Evolutionary conservation across 257 asterid species (phyloP).

Genomic region (Solanum neorickii): DNA sequence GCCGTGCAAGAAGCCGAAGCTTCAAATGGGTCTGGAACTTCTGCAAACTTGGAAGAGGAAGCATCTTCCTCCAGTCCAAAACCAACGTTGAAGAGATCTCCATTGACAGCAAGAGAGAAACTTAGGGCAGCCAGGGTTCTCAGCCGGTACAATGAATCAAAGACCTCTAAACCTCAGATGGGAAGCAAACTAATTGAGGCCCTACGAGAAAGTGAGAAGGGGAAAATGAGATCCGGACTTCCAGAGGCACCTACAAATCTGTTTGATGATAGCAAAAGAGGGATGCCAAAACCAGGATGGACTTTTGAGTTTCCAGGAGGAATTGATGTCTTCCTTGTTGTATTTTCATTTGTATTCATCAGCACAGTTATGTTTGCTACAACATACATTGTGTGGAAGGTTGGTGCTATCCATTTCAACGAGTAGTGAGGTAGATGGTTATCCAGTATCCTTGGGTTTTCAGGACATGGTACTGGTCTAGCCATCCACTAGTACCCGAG

Average conservation of each 20-base stretch:
- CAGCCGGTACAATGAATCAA: constrained; percentile 71
- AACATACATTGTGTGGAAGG: constrained; percentile 79
- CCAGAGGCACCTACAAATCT: constrained; percentile 1
- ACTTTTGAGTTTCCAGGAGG: constrained; percentile 56
- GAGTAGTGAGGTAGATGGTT: constrained; percentile 32
- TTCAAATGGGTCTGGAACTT: constrained; percentile 9
- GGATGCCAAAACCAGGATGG: constrained; percentile 71
- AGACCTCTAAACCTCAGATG: constrained; percentile 46
- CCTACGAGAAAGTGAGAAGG: constrained; percentile 66
- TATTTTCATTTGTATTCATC: constrained; percentile 59
- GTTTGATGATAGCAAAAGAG: constrained; percentile 11
- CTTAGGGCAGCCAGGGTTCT: constrained; percentile 90
- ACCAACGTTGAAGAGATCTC: constrained; percentile 34
- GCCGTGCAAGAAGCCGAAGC: background rate
- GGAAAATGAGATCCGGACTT: constrained; percentile 23
- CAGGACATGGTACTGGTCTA: background rate
- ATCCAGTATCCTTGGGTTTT: background rate
- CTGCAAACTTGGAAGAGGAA: constrained; percentile 13
- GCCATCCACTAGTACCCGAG: background rate
- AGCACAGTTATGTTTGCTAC: constrained; percentile 85
- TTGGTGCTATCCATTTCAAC: constrained; percentile 90
- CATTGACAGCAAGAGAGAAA: constrained; percentile 76
- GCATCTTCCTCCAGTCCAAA: constrained; percentile 12
- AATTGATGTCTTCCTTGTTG: constrained; percentile 44
- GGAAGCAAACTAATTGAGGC: constrained; percentile 67